Percentiles rank a stretch among this genome's conserved stretches.
Evolutionary conservation across 768 basidiomycete species (phyloP).

Genomic region (Amanita phalloides): DNA sequence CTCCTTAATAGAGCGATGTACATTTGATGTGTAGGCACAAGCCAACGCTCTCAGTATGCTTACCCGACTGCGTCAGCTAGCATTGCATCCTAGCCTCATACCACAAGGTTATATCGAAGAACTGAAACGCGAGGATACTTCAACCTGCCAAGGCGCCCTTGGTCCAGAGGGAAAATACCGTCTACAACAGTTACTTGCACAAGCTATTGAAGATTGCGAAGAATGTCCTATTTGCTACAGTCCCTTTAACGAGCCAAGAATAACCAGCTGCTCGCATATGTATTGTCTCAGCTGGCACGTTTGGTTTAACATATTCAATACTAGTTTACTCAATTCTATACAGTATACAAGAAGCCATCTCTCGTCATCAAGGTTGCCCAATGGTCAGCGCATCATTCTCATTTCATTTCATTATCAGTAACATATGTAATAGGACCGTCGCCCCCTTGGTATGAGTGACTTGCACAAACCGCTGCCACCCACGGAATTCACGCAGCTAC

Average conservation of each 20-base stretch:
- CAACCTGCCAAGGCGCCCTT: conserved; percentile 22
- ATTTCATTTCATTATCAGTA: neutral
- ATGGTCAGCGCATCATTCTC: conserved; percentile 37
- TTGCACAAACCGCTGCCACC: conserved; percentile 55
- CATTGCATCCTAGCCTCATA: conserved; percentile 67
- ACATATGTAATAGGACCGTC: conserved; percentile 50
- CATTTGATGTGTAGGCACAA: conserved; percentile 33
- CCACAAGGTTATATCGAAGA: conserved; percentile 63
- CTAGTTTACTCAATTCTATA: neutral
- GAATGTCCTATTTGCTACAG: conserved; percentile 75
- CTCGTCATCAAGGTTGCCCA: conserved; percentile 68
- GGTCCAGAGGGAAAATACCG: conserved; percentile 42
- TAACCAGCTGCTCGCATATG: conserved; percentile 62
- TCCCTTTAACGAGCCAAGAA: conserved; percentile 50
- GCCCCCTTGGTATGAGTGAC: conserved; percentile 39
- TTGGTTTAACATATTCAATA: neutral
- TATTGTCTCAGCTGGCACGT: conserved; percentile 65
- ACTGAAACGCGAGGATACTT: conserved; percentile 17
- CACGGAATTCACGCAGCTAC: conserved; percentile 58
- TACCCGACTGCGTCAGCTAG: conserved; percentile 79
- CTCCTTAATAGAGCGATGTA: neutral
- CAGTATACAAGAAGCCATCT: conserved; percentile 62
- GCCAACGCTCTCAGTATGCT: conserved; percentile 71
- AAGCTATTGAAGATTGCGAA: conserved; percentile 70
- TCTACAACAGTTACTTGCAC: conserved; percentile 47